These are phyloP conservation scores for Gonium pectorale DNA, from an alignment of 139 green algal genomes.

Conservation along the genomic window DNA sequence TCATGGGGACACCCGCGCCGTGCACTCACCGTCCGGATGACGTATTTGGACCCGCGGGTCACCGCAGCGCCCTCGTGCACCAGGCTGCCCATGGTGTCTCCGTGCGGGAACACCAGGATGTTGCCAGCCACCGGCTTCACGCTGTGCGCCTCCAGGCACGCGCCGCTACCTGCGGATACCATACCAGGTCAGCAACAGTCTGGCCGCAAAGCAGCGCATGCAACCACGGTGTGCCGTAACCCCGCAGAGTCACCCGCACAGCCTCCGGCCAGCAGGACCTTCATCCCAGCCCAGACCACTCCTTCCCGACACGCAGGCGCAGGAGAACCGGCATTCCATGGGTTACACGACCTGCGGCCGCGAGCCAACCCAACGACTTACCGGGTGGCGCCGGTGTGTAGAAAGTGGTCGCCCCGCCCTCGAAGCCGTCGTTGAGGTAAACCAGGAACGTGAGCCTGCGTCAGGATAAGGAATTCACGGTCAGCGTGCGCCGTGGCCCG, in stretches of 20 bases:
- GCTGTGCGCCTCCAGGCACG: conserved; percentile 58
- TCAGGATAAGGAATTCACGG: too few species aligned
- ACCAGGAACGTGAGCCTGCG: conserved; percentile 63
- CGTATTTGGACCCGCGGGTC: conserved; percentile 53
- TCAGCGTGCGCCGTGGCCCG: too few species aligned
- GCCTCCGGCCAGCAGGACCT: too few species aligned
- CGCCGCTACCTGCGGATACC: conserved; percentile 32
- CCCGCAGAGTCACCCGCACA: too few species aligned
- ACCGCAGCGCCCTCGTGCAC: conserved; percentile 58
- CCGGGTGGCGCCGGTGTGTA: conserved; percentile 51
- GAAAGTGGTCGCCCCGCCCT: conserved; percentile 68
- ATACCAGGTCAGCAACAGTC: background rate
- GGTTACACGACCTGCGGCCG: too few species aligned
- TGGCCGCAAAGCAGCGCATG: too few species aligned
- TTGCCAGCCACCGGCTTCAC: conserved; percentile 59
- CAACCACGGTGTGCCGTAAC: background rate
- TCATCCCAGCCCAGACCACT: too few species aligned
- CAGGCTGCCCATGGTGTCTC: conserved; percentile 60
- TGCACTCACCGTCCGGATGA: conserved; percentile 56
- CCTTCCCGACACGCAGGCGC: conserved; percentile 29
- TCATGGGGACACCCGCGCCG: conserved; percentile 19
- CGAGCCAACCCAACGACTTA: background rate
- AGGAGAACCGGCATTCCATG: background rate
- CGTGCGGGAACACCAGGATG: conserved; percentile 72
- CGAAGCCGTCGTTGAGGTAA: conserved; percentile 65